Evolutionary conservation across 2,329 filamentous ascomycete genomes (phyloP).

Genomic region (Aspergillus calidoustus): DNA sequence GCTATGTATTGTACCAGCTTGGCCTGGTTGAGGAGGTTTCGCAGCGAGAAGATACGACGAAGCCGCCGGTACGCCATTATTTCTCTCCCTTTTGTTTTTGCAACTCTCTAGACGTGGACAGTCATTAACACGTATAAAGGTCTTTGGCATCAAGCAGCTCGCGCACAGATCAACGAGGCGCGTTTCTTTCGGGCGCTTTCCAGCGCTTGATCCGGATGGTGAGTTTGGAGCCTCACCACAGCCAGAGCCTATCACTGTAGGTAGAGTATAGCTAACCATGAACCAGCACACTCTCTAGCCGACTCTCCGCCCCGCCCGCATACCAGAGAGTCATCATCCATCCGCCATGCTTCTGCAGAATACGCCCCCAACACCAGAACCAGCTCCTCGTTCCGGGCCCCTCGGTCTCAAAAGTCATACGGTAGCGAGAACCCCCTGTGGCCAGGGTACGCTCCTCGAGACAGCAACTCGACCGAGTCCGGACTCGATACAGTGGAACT

Average conservation of each 20-base stretch:
- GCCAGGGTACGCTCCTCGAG: background rate
- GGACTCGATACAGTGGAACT: background rate
- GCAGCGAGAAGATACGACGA: background rate
- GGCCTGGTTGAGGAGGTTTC: background rate
- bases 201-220: background rate
- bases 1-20: background rate
- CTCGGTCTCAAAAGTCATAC: background rate
- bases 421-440: background rate
- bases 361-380: background rate
- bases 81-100: background rate
- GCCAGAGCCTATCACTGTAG: too few relatives aligned
- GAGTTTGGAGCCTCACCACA: background rate
- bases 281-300: background rate
- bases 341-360: background rate
- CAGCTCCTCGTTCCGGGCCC: background rate
- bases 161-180: slow-evolving; percentile 10
- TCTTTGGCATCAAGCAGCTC: slow-evolving; percentile 11
- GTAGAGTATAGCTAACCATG: background rate
- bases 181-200: slow-evolving; percentile 9
- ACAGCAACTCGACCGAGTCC: background rate
- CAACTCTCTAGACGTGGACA: background rate
- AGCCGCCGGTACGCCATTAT: background rate
- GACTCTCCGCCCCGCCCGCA: background rate
- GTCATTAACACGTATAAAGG: background rate
- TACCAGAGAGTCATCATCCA: background rate